Base-by-base conservation (phyloP, 345 rosid genomes). In the Pugionium dolabratum region DNA sequence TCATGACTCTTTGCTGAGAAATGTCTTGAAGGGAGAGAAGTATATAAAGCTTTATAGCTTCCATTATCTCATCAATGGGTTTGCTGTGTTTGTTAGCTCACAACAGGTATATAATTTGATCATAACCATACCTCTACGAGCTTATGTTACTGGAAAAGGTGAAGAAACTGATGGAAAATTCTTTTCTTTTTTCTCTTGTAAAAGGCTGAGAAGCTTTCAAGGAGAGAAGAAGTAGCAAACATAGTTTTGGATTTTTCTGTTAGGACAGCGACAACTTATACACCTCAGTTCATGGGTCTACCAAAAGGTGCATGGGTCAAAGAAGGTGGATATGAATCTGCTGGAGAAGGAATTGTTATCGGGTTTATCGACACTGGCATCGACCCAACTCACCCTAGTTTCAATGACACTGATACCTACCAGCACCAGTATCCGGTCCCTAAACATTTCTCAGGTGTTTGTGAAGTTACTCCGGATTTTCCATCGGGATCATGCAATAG, bases 401-500 rank as follows among this genome's bases (percentile, higher is more conserved):
- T 93, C 79, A 73, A 54, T 32, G 68, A 30, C 41, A 81, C 87
- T 50, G 97, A 82, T 72, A 73, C 80, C 71, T 82, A 94, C 3
- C 82, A 69, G 72, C 75, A 47, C 28, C 61, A 80, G 3, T 93
- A 86, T 79, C 98, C 96, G 2, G 66, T 93, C 44, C 98, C 98
- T 7, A 71, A 78, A 7, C 98, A 85, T 72, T 93, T 78, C 76
- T 83, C 97, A 1, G 97, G 98, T 52, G 81, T 84, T 74, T 93
- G 98, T 76, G 97, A 93, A 83, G 98, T 93, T 64, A 93, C 97
- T 3, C 85, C 83, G 9, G 98, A 90, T 63, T 93, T 93, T 78
- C 98, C 98, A 45, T 87, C 98, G 6, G 97, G 97, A 32, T 93
- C 98, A 1, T 93, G 98, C 66, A 93, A 90, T 71, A 90, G 94